Base-by-base conservation (phyloP, 345 rosid genomes). In the Ricinus communis region DNA sequence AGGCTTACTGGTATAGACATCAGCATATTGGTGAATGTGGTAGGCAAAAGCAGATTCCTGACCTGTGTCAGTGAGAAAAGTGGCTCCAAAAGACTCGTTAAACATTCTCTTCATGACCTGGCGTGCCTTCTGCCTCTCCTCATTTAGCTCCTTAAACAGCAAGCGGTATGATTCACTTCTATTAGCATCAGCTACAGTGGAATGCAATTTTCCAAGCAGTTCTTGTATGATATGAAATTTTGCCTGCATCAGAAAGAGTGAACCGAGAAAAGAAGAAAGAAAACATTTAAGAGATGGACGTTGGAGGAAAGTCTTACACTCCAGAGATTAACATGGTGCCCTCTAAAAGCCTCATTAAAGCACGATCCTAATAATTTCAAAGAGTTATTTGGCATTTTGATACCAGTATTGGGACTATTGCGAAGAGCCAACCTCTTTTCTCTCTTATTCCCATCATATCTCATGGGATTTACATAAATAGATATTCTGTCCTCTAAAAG, bases 21-120 rank as follows among this genome's bases (percentile, higher is more conserved):
- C 98, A 68, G 97, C 97, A 64, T 92, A 95, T 58, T 80, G 97
- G 82, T 92, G 97, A 67, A 95, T 95, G 85, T 95, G 92, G 84
- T 90, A 95, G 6, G 99, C 82, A 84, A 95, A 90, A 15, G 97
- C 97, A 70, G 97, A 93, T 80, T 93, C 96, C 80, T 93, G 98
- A 73, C 93, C 94, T 24, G 87, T 91, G 76, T 88, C 96, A 21
- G 96, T 90, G 16, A 95, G 89, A 73, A 91, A 91, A 45, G 99
- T 95, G 55, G 99, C 97, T 73, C 99, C 99, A 69, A 95, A 91
- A n/a, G 93, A 91, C 73, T 75, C 77, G 75, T 90, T 95, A 84
- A 95, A 90, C 97, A 95, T 90, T 68, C 74, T 77, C 82, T 90
- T 95, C 99, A 95, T 91, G 11, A 50, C 70, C 57, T 64, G 68